Evolutionary conservation across 2,329 filamentous ascomycete genomes (phyloP).

Genomic region (Talaromyces sp.): DNA sequence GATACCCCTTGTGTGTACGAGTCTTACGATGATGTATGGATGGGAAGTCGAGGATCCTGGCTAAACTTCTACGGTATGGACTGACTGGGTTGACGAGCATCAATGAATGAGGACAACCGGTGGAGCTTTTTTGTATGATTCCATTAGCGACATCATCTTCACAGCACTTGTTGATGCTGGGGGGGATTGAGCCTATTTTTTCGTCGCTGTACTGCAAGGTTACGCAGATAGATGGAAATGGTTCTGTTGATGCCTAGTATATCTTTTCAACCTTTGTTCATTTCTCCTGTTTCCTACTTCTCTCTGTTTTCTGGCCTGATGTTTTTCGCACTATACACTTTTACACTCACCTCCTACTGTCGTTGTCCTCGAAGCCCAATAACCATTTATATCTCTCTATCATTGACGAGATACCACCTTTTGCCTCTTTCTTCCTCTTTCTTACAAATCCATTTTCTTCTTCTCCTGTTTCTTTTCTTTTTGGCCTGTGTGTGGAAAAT

Average conservation of each 20-base stretch:
- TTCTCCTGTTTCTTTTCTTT: constrained; percentile 23
- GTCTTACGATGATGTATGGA: constrained; percentile 31
- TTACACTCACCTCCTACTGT: constrained; percentile 23
- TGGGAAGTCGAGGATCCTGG: constrained; percentile 31
- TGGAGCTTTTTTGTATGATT: constrained; percentile 12
- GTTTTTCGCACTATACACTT: constrained; percentile 5
- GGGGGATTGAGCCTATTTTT: constrained; percentile 3
- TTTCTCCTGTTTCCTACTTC: constrained; percentile 26
- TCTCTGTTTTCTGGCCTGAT: constrained; percentile 23
- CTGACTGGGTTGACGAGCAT: constrained; percentile 23
- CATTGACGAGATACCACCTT: constrained; percentile 4
- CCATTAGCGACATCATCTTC: constrained; percentile 6
- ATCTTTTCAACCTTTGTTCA: constrained; percentile 10
- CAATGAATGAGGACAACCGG: constrained; percentile 22
- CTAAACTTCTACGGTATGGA: constrained; percentile 33
- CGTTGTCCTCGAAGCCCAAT: constrained; percentile 22
- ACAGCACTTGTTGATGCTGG: constrained; percentile 4
- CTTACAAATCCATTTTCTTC: constrained; percentile 26
- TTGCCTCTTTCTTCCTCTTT: constrained; percentile 16
- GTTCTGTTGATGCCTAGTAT: constrained; percentile 2
- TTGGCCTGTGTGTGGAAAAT: constrained; percentile 2
- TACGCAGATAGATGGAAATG: background rate
- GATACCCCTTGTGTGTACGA: constrained; percentile 42
- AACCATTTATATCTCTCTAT: constrained; percentile 15
- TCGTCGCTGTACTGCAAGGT: background rate